Conservation (phyloP, 176 grass and related monocot species). For the Pontederia crassipes region DNA sequence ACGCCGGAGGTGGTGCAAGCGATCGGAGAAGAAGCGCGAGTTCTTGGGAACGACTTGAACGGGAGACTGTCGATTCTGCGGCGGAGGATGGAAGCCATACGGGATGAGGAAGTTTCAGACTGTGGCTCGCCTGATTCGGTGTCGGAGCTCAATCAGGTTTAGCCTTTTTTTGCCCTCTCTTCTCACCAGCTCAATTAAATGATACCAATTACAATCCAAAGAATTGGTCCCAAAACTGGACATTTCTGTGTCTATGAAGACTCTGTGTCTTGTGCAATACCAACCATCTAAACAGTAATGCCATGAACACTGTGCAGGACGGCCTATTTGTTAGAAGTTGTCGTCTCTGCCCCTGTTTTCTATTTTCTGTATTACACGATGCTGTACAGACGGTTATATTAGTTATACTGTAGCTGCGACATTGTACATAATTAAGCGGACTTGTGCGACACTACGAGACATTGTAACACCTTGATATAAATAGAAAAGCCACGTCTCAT, state of each 20-base stretch:
- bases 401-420: no score
- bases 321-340: neutral
- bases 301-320: no score
- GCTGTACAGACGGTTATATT: no score
- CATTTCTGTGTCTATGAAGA: no score
- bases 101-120: constrained; percentile 32
- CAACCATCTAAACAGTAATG: no score
- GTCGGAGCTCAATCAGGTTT: constrained; percentile 70
- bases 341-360: neutral
- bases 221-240: neutral
- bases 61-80: constrained; percentile 32
- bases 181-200: neutral
- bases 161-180: constrained; percentile 2
- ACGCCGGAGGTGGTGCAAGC: constrained; percentile 26
- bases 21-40: constrained; percentile 30
- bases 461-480: no score
- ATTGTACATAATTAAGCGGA: no score
- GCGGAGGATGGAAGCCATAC: constrained; percentile 20
- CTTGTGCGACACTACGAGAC: no score
- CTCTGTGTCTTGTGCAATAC: no score
- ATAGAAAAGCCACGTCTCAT: no score
- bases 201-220: neutral
- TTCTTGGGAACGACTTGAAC: constrained; percentile 24
- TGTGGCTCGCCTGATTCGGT: constrained; percentile 47
- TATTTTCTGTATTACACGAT: neutral